phyloP scores from a whole-genome alignment of 2,329 filamentous ascomycete genomes.

The Aureobasidium sp. region DNA sequence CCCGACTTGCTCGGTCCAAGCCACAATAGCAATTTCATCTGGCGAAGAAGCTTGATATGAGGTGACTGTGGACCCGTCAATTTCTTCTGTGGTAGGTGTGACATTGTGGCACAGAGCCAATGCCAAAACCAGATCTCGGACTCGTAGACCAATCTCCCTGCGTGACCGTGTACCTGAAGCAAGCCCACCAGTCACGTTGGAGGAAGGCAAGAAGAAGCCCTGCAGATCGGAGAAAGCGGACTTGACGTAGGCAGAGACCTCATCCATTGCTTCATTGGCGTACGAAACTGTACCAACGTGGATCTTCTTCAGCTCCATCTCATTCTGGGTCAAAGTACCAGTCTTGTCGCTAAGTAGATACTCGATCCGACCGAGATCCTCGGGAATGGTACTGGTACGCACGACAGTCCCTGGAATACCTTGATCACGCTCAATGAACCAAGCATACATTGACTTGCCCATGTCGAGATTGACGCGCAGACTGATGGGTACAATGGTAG shows the following conservation, averaged over 20 bases:
- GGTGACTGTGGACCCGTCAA: conserved; percentile 67
- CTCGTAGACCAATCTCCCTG: conserved; percentile 86
- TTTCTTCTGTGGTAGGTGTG: conserved; percentile 80
- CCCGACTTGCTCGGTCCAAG: conserved; percentile 89
- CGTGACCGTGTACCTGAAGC: conserved; percentile 70
- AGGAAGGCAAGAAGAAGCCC: conserved; percentile 67
- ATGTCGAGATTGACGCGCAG: conserved; percentile 93
- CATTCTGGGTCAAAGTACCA: conserved; percentile 92
- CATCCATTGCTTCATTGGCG: conserved; percentile 97
- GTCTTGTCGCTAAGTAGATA: conserved; percentile 97
- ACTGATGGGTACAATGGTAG: conserved; percentile 97
- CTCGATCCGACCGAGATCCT: conserved; percentile 91
- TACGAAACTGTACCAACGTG: conserved; percentile 98
- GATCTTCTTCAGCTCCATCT: conserved; percentile 83
- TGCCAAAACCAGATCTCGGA: conserved; percentile 86
- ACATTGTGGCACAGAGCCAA: conserved; percentile 95
- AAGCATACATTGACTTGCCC: conserved; percentile 93
- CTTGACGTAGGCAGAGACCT: conserved; percentile 77
- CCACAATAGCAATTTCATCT: conserved; percentile 95
- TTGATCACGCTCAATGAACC: conserved; percentile 86
- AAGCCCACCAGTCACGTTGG: conserved; percentile 39
- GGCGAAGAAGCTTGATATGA: conserved; percentile 96
- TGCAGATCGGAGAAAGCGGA: conserved; percentile 61
- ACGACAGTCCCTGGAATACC: conserved; percentile 91
- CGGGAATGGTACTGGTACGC: conserved; percentile 92